These are phyloP conservation scores for Yamadazyma triangularis DNA, from an alignment of 1,139 yeast genomes.

Conservation along the genomic window DNA sequence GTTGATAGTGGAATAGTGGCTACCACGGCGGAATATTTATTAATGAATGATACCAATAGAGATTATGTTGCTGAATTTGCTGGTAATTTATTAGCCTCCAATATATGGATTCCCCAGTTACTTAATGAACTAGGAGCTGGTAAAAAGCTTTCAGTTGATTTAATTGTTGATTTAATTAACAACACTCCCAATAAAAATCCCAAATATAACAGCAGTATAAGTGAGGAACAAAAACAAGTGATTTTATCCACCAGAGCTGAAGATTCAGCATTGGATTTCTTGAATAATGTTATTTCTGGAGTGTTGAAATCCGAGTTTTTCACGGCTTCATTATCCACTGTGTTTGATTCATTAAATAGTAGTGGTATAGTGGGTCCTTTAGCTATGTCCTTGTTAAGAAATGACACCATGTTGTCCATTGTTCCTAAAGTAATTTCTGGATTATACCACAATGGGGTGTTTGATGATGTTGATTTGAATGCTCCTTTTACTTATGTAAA, in stretches of 20 bases:
- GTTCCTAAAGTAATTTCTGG: slow-evolving; percentile 21
- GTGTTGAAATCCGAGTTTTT: slow-evolving; percentile 24
- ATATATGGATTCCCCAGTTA: slow-evolving; percentile 26
- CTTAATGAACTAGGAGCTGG: slow-evolving; percentile 32
- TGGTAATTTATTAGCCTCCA: slow-evolving; percentile 21
- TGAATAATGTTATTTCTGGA: slow-evolving; percentile 27
- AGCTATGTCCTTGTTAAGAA: slow-evolving; percentile 22
- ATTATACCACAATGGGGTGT: slow-evolving; percentile 31
- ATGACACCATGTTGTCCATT: slow-evolving; percentile 19
- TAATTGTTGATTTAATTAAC: slow-evolving; percentile 23
- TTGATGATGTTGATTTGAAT: slow-evolving; percentile 25
- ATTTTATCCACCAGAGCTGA: slow-evolving; percentile 11
- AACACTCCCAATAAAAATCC: slow-evolving; percentile 23
- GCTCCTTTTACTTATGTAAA: slow-evolving; percentile 20
- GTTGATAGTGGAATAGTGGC: slow-evolving; percentile 22
- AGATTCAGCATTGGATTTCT: slow-evolving; percentile 33
- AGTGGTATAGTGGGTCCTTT: slow-evolving; percentile 29
- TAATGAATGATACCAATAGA: slow-evolving; percentile 28
- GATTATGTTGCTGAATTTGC: slow-evolving; percentile 18
- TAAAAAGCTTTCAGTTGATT: slow-evolving; percentile 21
- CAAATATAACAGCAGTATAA: slow-evolving; percentile 11
- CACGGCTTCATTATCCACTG: slow-evolving; percentile 18
- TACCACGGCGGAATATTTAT: slow-evolving; percentile 20
- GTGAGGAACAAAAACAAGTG: slow-evolving; percentile 11
- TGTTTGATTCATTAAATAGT: slow-evolving; percentile 29